These are phyloP conservation scores for Ochromonas danica DNA, from an alignment of 108 stramenopile species.

Conservation along the genomic window DNA sequence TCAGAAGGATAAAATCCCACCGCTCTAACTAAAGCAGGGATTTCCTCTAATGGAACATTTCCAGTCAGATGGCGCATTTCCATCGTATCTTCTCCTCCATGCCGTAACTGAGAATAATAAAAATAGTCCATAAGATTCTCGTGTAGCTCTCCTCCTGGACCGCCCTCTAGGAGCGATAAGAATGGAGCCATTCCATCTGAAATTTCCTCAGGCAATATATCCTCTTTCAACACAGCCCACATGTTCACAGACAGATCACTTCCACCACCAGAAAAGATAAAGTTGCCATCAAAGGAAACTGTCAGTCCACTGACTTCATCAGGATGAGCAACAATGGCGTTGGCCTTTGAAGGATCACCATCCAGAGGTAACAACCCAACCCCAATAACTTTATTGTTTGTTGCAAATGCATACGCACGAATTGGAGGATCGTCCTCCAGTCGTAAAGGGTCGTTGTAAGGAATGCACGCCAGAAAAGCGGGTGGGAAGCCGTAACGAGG, in stretches of 20 bases:
- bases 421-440: background rate
- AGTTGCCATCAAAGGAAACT: slow-evolving; percentile 54
- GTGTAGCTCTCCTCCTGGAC: slow-evolving; percentile 47
- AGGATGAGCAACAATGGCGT: slow-evolving; percentile 57
- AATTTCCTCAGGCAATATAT: background rate
- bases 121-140: slow-evolving; percentile 64
- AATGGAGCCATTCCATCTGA: slow-evolving; percentile 44
- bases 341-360: slow-evolving; percentile 48
- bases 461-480: slow-evolving; percentile 28
- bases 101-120: slow-evolving; percentile 60
- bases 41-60: slow-evolving; percentile 49
- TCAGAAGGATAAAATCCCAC: slow-evolving; percentile 64
- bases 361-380: slow-evolving; percentile 53
- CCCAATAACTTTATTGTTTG: slow-evolving; percentile 46
- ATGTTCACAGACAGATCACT: slow-evolving; percentile 43
- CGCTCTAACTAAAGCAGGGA: slow-evolving; percentile 61
- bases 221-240: slow-evolving; percentile 32
- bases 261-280: slow-evolving; percentile 50
- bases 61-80: slow-evolving; percentile 43
- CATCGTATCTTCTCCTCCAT: slow-evolving; percentile 60
- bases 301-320: slow-evolving; percentile 49
- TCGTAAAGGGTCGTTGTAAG: background rate
- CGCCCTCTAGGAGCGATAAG: slow-evolving; percentile 55
- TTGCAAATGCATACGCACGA: slow-evolving; percentile 41
- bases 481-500: slow-evolving; percentile 61